These are phyloP conservation scores for Saccharomyces uvarum DNA, from an alignment of 1,139 yeast genomes.

Conservation along the genomic window DNA sequence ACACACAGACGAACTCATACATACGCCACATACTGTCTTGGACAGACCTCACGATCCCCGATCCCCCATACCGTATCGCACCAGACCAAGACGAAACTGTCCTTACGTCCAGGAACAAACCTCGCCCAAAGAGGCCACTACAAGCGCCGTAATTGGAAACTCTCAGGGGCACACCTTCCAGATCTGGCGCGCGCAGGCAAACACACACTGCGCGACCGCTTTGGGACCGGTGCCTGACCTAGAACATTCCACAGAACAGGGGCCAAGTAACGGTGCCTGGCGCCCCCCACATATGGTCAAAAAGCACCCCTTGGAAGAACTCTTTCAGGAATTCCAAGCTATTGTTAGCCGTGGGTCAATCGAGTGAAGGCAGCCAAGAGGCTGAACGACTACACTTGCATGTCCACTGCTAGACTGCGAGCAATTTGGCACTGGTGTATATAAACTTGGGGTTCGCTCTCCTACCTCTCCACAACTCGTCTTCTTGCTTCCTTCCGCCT, in stretches of 20 bases:
- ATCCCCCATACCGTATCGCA: neutral
- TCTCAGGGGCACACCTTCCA: neutral
- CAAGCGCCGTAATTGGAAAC: neutral
- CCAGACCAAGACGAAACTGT: neutral
- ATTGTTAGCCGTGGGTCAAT: neutral
- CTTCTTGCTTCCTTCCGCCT: neutral
- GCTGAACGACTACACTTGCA: neutral
- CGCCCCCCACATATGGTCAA: neutral
- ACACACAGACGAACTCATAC: neutral
- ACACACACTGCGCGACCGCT: neutral
- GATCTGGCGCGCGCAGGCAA: neutral
- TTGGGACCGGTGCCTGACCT: neutral
- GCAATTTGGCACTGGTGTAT: neutral
- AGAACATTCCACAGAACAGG: neutral
- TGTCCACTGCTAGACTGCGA: neutral
- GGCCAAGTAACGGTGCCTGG: neutral
- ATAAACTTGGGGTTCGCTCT: neutral
- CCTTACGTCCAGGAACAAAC: neutral
- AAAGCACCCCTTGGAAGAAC: neutral
- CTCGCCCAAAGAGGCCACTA: neutral
- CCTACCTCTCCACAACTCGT: neutral
- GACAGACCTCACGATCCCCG: neutral
- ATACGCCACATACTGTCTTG: neutral
- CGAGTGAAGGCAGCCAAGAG: neutral
- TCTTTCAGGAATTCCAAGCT: neutral